A percentile compares a stretch with the other conserved stretches of the same genome.
These are phyloP conservation scores for Phanerochaete sordida DNA, from an alignment of 768 basidiomycete genomes.

Conservation along the genomic window DNA sequence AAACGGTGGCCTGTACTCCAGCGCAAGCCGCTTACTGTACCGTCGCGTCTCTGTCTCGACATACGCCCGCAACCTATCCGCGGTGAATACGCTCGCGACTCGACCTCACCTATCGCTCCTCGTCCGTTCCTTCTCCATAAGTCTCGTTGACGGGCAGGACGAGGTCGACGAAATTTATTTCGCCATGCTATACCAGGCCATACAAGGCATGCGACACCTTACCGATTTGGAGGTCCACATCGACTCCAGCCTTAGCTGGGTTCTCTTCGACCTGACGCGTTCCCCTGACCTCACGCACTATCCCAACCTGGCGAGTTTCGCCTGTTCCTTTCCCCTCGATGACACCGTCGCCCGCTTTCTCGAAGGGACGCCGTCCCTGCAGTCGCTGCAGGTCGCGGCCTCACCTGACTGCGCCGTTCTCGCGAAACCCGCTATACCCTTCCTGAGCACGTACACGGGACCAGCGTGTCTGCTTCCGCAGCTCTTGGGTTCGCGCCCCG, in stretches of 20 bases:
- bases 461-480: conserved; percentile 50
- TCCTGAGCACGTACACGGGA: conserved; percentile 57
- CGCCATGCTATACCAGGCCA: conserved; percentile 44
- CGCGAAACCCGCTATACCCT: conserved; percentile 32
- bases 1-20: conserved; percentile 35
- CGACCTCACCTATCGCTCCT: conserved; percentile 54
- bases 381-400: conserved; percentile 53
- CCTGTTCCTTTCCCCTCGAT: conserved; percentile 62
- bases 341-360: conserved; percentile 57
- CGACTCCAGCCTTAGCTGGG: conserved; percentile 50
- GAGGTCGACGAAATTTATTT: conserved; percentile 45
- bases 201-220: conserved; percentile 60
- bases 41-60: conserved; percentile 48
- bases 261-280: conserved; percentile 33
- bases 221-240: conserved; percentile 49
- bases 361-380: conserved; percentile 46
- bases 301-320: conserved; percentile 50
- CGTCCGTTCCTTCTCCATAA: conserved; percentile 61
- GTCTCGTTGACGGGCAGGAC: conserved; percentile 37
- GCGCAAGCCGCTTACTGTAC: conserved; percentile 64
- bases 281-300: conserved; percentile 29
- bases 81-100: conserved; percentile 53
- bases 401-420: conserved; percentile 14
- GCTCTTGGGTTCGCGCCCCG: conserved; percentile 64
- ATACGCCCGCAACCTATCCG: conserved; percentile 40